A percentile compares a stretch with the other conserved stretches of the same genome.
Conservation (phyloP, 768 basidiomycete genomes). For the Pisolithus orientalis region DNA sequence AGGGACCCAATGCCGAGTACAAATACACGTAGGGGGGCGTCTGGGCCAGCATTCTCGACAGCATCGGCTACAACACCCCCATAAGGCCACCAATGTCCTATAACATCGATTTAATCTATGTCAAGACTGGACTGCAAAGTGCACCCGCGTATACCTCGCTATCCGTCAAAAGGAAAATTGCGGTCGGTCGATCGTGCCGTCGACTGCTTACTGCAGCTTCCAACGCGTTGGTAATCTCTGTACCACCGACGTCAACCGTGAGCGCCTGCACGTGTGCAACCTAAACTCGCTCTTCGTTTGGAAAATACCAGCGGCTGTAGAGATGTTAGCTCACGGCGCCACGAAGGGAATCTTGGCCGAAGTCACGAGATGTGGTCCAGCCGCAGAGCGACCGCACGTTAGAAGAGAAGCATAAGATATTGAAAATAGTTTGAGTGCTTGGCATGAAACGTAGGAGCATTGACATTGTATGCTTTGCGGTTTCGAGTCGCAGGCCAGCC, state of each 20-base stretch:
- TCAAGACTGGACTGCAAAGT: background rate
- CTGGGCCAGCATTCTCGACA: constrained; percentile 22
- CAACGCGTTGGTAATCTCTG: constrained; percentile 42
- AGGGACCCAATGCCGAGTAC: constrained; percentile 52
- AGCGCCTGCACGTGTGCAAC: constrained; percentile 34
- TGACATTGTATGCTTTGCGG: constrained; percentile 40
- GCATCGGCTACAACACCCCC: constrained; percentile 19
- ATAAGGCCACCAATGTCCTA: constrained; percentile 9
- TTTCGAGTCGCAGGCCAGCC: constrained; percentile 39
- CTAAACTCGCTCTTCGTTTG: constrained; percentile 24
- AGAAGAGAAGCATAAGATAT: constrained; percentile 50
- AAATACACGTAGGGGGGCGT: constrained; percentile 43
- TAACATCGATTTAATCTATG: background rate
- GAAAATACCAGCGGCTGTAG: constrained; percentile 2
- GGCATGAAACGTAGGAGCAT: constrained; percentile 49
- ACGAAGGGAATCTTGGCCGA: constrained; percentile 24
- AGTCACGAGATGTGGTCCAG: constrained; percentile 30
- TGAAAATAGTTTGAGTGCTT: constrained; percentile 37
- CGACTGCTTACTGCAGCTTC: constrained; percentile 31
- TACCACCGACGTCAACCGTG: constrained; percentile 42
- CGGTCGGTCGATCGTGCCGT: constrained; percentile 32
- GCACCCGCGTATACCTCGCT: constrained; percentile 35
- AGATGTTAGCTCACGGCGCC: constrained; percentile 28
- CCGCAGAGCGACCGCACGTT: constrained; percentile 21
- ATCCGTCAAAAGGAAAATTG: constrained; percentile 54